Evolutionary conservation across 768 basidiomycete genomes (phyloP).

Genomic region (Strobilomyces dryophilus): DNA sequence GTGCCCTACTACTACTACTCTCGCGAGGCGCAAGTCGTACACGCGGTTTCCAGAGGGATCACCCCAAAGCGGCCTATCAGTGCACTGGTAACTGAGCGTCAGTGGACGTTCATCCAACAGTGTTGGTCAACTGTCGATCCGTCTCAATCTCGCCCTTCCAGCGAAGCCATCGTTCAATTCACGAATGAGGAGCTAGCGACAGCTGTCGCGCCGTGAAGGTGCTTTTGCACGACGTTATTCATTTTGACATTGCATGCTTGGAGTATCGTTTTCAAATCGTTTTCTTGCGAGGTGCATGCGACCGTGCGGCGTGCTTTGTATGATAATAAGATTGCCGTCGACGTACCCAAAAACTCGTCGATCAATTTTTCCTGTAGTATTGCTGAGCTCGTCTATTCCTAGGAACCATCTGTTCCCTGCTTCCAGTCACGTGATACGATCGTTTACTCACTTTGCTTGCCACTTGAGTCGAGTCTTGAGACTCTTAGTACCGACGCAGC

Average conservation of each 20-base stretch:
- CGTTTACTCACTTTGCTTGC: background rate
- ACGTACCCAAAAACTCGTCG: no score
- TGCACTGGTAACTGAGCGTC: conserved; percentile 4
- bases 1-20: conserved; percentile 13
- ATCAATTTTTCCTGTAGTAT: no score
- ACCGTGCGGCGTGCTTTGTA: no score
- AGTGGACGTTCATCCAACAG: conserved; percentile 9
- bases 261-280: no score
- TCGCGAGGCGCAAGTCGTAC: conserved; percentile 9
- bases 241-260: background rate
- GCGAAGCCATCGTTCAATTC: conserved; percentile 24
- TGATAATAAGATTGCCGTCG: no score
- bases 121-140: conserved; percentile 22
- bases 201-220: background rate
- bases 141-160: conserved; percentile 27
- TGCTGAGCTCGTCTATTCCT: no score
- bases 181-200: conserved; percentile 1
- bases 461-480: no score
- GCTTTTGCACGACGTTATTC: background rate
- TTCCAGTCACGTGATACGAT: background rate
- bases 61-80: conserved; percentile 6
- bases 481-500: no score
- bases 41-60: conserved; percentile 11
- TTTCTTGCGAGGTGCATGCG: no score
- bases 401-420: no score